Evolutionary conservation across 306 rosid species (phyloP), one percentile per base, ranked within the genome.

Genomic region (Coriaria nepalensis): DNA sequence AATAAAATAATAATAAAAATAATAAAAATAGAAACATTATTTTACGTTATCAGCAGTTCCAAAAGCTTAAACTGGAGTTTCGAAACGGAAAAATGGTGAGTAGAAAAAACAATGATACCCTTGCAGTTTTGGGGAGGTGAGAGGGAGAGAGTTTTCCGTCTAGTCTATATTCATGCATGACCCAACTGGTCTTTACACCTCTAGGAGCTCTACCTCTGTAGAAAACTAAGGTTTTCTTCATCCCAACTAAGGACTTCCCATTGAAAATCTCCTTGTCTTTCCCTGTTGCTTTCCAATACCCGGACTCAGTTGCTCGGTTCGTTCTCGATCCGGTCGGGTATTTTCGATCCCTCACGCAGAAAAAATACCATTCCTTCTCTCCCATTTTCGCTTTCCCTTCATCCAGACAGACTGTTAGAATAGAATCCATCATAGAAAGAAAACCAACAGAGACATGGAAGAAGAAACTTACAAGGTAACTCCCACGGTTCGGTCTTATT

Each of bases 401-500:
- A 60, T 49, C 43, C 52, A 45, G 12, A 50, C 38, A 32, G 12
- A 7, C 29, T 33, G 2, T 33, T 10, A 47, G 59, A 33, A 33
- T 4, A 59, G 5, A 8, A 20, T 6, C 14, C 7, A 10, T 10
- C 8, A 9, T 20, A 48, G 0, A 8, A 43, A 55, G 4, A 45
- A 20, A 47, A 34, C 53, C 9, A 37, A n/a, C 13, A 10, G 40
- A 4, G 14, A 8, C 11, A 45, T 33, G 47, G 7, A 14, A n/a
- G 10, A 47, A n/a, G 4, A 10, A 58, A 66, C 82, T 77, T 68
- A 90, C 98, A 53, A 35, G 95, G 98, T 55, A 90, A 79, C 29
- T 85, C 94, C 98, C 98, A 90, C n/a, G 98, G 98, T 65, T 90
- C 98, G 4, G 79, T 85, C 73, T 67, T 85, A 75, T 90, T 90